These are phyloP conservation scores for Antitrichia curtipendula DNA, from an alignment of 225 moss, liverwort and hornwort species.

Conservation along the genomic window DNA sequence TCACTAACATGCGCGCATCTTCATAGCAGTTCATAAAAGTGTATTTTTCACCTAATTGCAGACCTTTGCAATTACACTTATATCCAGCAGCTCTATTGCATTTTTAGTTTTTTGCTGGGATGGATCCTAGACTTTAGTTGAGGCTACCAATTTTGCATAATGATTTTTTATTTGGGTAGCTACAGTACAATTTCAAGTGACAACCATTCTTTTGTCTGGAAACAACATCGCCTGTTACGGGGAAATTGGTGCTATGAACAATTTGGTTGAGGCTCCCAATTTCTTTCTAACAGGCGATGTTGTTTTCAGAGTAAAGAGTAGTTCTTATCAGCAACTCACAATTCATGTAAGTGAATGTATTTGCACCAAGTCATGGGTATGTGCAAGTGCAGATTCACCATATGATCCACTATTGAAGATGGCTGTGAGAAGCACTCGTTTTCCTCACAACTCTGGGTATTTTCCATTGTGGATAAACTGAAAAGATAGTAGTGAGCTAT, in stretches of 20 bases:
- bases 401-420: neutral
- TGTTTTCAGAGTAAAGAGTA: neutral
- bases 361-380: neutral
- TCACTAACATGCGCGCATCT: neutral
- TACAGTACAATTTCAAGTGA: neutral
- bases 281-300: neutral
- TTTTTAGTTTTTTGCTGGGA: no score
- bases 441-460: neutral
- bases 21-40: neutral
- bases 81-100: neutral
- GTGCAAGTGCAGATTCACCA: neutral
- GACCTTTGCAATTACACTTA: neutral
- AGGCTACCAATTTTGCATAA: neutral
- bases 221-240: neutral
- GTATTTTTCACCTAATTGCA: neutral
- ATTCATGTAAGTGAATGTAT: neutral
- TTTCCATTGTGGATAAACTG: neutral
- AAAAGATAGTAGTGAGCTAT: neutral
- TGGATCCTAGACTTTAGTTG: neutral
- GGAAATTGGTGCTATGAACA: neutral
- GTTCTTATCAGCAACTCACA: neutral
- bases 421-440: neutral
- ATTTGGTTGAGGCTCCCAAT: neutral
- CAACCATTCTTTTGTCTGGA: neutral
- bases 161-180: neutral